phyloP scores from a whole-genome alignment of 2,329 filamentous ascomycete genomes.

The Trichoderma brevicompactum region DNA sequence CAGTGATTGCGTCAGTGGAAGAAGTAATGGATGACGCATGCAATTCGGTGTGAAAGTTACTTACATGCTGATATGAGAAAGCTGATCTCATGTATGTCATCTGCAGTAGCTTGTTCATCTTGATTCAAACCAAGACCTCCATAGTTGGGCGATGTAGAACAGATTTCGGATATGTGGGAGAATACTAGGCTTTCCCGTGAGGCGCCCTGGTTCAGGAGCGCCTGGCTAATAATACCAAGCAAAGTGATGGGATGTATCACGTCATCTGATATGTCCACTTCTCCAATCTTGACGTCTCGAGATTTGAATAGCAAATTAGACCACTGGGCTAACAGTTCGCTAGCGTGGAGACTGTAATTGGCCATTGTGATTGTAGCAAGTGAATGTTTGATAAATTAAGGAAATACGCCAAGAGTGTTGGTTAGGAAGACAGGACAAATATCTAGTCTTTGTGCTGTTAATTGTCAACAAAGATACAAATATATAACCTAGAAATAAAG shows the following conservation, averaged over 20 bases:
- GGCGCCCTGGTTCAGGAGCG: background rate
- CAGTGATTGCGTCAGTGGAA: background rate
- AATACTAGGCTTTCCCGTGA: conserved; percentile 10
- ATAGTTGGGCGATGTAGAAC: conserved; percentile 17
- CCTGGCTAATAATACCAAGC: background rate
- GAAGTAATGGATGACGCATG: background rate
- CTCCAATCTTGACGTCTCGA: background rate
- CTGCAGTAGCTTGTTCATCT: background rate
- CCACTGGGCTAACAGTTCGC: background rate
- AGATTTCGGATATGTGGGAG: conserved; percentile 8
- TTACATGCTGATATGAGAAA: conserved; percentile 25
- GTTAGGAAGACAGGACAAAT: too few relatives aligned
- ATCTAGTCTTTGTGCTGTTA: background rate
- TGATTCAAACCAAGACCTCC: conserved; percentile 24
- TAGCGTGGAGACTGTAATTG: background rate
- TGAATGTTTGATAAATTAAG: background rate
- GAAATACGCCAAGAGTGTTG: background rate
- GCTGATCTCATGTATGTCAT: conserved; percentile 13
- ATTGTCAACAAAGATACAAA: background rate
- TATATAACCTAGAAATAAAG: background rate
- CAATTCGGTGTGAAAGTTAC: background rate
- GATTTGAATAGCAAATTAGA: background rate
- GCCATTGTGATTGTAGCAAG: background rate
- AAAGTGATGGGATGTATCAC: background rate
- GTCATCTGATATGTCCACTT: background rate